Base-by-base conservation (phyloP, 139 green algal species). In the Cymbomonas tetramitiformis region DNA sequence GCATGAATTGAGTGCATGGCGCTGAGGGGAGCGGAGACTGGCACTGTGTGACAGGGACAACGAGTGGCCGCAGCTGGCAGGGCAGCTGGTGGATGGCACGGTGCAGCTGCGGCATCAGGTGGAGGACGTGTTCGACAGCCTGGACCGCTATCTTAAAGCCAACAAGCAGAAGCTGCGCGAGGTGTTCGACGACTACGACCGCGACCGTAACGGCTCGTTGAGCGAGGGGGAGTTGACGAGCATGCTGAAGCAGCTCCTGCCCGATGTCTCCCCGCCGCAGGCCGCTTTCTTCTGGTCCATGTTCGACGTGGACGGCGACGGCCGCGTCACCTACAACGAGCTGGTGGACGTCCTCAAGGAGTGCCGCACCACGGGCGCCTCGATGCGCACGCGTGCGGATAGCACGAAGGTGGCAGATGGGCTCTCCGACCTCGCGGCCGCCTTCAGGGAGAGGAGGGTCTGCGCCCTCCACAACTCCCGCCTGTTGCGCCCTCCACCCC, bases 241-340 rank as follows among this genome's bases (percentile, higher is more conserved):
- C 2, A 40, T 77, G 46, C 41, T 65, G 5, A 10, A 61, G 18
- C 33, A 63, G 51, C 51, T 70, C 36, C 56, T 78, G 65, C 60
- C 60, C 9, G 19, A 38, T 18, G 61, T 52, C 30, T 73, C 65
- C 1, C 51, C 57, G 25, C 47, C 30, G 3, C 56, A 73, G 61
- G 50, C 62, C 33, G 38, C 51, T 23, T 71, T 65, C 44, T 67
- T 71, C 4, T 39, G 52, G 56, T 56, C 38, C 3, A 65, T 71
- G 56, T 24, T 71, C 7, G 64, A 71, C 49, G 40, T 25, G n/a
- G 55, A 71, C 38, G 56, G 47, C 5, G 55, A 65, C 34, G 31
- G 12, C 2, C 30, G 15, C 15, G 26, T 65, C 21, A 31, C 38
- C 10, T 65, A 61, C 30, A 30, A 60, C 15, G 55, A 65, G 56